phyloP scores from a whole-genome alignment of 257 asterid genomes.

The Przewalskia tangutica region DNA sequence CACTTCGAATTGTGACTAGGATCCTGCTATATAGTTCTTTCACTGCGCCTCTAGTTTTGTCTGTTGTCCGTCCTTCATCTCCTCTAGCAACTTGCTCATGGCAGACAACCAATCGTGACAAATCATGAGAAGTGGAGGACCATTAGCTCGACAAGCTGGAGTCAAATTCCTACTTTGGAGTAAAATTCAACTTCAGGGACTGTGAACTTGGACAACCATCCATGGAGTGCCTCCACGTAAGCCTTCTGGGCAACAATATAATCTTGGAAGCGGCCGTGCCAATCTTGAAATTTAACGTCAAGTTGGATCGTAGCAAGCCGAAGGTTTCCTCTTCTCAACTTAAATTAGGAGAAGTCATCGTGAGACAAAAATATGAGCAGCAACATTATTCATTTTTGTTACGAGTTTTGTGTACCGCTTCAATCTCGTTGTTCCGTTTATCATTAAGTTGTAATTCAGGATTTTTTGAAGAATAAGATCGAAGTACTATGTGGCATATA shows the following conservation, averaged over 20 bases:
- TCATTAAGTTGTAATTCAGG: too few relatives aligned
- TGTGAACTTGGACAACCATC: conserved; percentile 69
- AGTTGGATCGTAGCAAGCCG: conserved; percentile 79
- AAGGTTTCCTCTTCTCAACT: too few relatives aligned
- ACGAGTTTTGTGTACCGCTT: too few relatives aligned
- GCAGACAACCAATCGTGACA: conserved; percentile 62
- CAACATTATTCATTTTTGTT: too few relatives aligned
- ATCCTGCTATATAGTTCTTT: conserved; percentile 83
- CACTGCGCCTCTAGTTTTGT: conserved; percentile 71
- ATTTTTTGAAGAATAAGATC: too few relatives aligned
- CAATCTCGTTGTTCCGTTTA: too few relatives aligned
- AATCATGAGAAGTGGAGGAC: conserved; percentile 57
- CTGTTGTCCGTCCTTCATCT: conserved; percentile 51
- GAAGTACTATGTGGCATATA: too few relatives aligned
- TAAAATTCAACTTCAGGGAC: conserved; percentile 46
- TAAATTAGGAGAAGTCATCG: too few relatives aligned
- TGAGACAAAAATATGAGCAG: too few relatives aligned
- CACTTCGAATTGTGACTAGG: conserved; percentile 76
- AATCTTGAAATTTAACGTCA: conserved; percentile 69
- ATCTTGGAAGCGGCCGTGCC: conserved; percentile 60
- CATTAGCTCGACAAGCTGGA: conserved; percentile 17
- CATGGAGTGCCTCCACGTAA: conserved; percentile 52
- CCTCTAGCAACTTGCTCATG: conserved; percentile 49
- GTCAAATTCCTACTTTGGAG: conserved; percentile 20
- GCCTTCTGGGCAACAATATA: conserved; percentile 54